phyloP scores from a whole-genome alignment of 495 filamentous ascomycete species.

The Halenospora varia region DNA sequence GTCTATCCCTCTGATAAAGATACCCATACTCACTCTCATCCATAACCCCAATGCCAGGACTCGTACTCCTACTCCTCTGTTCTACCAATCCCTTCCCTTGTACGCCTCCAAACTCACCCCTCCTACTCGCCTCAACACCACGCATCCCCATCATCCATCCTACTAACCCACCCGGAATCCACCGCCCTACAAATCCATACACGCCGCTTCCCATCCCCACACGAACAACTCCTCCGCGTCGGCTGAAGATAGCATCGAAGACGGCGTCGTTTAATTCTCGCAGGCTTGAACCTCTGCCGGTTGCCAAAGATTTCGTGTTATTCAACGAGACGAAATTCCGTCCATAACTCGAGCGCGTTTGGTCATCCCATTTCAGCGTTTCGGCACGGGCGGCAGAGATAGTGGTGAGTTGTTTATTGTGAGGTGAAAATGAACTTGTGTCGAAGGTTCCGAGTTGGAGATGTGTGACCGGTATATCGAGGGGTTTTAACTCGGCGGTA shows the following conservation, averaged over 20 bases:
- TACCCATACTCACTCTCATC: constrained; percentile 34
- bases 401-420: constrained; percentile 14
- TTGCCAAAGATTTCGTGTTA: constrained; percentile 33
- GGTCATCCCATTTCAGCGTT: constrained; percentile 60
- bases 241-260: constrained; percentile 71
- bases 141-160: constrained; percentile 85
- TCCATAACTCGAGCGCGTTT: constrained; percentile 47
- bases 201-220: constrained; percentile 77
- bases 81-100: constrained; percentile 30
- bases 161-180: constrained; percentile 74
- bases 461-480: constrained; percentile 74
- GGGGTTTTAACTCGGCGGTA: constrained; percentile 65
- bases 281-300: constrained; percentile 60
- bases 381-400: constrained; percentile 40
- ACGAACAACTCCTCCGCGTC: constrained; percentile 50
- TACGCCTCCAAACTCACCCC: constrained; percentile 25
- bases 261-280: constrained; percentile 78
- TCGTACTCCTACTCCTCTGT: constrained; percentile 29
- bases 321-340: constrained; percentile 51
- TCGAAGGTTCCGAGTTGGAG: constrained; percentile 88
- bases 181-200: constrained; percentile 83
- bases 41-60: constrained; percentile 21
- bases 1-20: constrained; percentile 27
- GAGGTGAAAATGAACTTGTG: constrained; percentile 38
- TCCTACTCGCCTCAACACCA: constrained; percentile 32